phyloP scores from a whole-genome alignment of 2,329 filamentous ascomycete genomes.

The Apiospora arundinis region DNA sequence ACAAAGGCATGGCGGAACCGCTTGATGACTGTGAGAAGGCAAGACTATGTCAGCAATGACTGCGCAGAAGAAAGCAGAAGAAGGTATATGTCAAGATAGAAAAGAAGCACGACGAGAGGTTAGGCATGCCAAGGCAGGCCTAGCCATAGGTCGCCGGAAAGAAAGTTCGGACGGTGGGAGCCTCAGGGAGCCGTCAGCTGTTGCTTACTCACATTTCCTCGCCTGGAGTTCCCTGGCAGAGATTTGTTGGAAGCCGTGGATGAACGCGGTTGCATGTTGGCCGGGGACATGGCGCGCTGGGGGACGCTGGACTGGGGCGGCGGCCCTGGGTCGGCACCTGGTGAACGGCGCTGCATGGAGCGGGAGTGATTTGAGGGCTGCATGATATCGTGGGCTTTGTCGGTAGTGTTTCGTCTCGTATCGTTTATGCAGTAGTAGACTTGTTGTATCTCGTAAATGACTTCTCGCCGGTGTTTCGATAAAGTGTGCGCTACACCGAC shows the following conservation, averaged over 20 bases:
- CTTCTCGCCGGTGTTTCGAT: constrained; percentile 13
- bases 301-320: constrained; percentile 57
- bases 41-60: constrained; percentile 10
- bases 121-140: not conserved
- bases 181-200: not conserved
- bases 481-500: constrained; percentile 14
- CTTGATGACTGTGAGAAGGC: constrained; percentile 44
- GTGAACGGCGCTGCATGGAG: constrained; percentile 65
- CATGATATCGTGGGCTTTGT: constrained; percentile 44
- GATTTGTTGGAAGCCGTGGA: constrained; percentile 72
- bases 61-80: not conserved
- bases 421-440: not conserved
- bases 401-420: constrained; percentile 16
- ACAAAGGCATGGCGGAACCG: constrained; percentile 77
- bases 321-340: constrained; percentile 65
- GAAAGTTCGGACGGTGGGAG: not conserved
- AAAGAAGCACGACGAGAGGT: not conserved
- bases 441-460: constrained; percentile 1
- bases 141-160: constrained; percentile 1
- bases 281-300: constrained; percentile 66
- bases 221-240: constrained; percentile 54
- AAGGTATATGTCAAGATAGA: not conserved
- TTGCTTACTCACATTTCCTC: constrained; percentile 62
- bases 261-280: constrained; percentile 63
- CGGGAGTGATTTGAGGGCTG: constrained; percentile 58